These are phyloP conservation scores for Zizania latifolia DNA, from an alignment of 176 grass and related monocot genomes.

Conservation along the genomic window DNA sequence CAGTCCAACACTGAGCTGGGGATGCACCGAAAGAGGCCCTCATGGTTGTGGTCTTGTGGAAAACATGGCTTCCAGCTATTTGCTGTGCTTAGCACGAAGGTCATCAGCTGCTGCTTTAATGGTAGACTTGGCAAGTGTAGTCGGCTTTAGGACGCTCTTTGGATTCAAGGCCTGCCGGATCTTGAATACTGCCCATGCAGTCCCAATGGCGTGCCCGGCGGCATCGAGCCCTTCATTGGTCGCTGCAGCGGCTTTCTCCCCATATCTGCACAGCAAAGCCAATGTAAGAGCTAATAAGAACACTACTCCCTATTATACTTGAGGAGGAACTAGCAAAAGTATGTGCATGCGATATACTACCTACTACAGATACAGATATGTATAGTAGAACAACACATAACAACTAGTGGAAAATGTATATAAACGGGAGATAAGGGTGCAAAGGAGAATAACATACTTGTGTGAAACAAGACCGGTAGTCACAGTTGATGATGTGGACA, in stretches of 20 bases:
- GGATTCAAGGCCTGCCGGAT: constrained; percentile 73
- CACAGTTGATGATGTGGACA: constrained; percentile 75
- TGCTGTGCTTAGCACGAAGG: constrained; percentile 35
- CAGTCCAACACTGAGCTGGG: neutral
- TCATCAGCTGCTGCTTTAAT: constrained; percentile 41
- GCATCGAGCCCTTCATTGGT: constrained; percentile 67
- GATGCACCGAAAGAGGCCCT: neutral
- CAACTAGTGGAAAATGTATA: neutral
- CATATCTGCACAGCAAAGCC: constrained; percentile 42
- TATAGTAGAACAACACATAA: neutral
- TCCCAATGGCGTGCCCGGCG: constrained; percentile 57
- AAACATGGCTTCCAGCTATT: neutral
- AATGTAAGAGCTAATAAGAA: neutral
- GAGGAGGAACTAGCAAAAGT: neutral
- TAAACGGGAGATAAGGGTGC: neutral
- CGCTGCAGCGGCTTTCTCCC: constrained; percentile 59
- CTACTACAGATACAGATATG: neutral
- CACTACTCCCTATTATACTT: neutral
- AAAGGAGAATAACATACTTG: constrained; percentile 34
- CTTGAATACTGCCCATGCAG: constrained; percentile 75
- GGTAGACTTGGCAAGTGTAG: constrained; percentile 36
- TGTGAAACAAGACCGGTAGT: constrained; percentile 75
- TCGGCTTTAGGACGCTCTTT: constrained; percentile 62
- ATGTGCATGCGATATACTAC: neutral
- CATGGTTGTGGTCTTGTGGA: neutral